Evolutionary conservation across 1,284 basidiomycete genomes (phyloP).

Genomic region (Butyriboletus appendiculatus): DNA sequence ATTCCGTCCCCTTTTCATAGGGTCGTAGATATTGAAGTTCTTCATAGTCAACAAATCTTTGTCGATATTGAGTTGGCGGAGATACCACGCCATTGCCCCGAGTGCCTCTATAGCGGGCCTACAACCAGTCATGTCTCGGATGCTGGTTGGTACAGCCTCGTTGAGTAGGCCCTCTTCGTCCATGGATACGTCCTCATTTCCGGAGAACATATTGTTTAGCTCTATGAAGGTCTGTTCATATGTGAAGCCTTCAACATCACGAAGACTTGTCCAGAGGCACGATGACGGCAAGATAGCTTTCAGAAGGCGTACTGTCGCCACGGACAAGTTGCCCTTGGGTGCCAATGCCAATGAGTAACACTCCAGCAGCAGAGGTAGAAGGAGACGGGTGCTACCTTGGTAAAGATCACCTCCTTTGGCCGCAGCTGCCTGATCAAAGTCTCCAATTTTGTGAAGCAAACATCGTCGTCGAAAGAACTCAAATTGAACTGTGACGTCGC

Average conservation of each 20-base stretch:
- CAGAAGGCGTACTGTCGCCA: conserved; percentile 77
- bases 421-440: conserved; percentile 92
- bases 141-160: conserved; percentile 67
- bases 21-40: conserved; percentile 97
- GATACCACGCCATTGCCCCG: conserved; percentile 91
- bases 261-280: conserved; percentile 87
- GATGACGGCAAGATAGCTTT: conserved; percentile 76
- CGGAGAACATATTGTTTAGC: conserved; percentile 69
- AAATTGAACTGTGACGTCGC: conserved; percentile 96
- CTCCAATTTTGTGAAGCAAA: conserved; percentile 90
- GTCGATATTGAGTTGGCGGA: conserved; percentile 91
- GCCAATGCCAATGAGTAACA: conserved; percentile 2
- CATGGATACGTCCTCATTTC: conserved; percentile 46
- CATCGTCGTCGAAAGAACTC: conserved; percentile 89
- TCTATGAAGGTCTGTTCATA: conserved; percentile 74
- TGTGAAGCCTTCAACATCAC: conserved; percentile 78
- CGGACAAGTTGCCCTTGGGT: conserved; percentile 77
- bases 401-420: conserved; percentile 92
- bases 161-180: conserved; percentile 46
- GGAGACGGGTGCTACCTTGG: conserved; percentile 61
- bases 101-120: conserved; percentile 78
- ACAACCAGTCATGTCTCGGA: conserved; percentile 69
- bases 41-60: conserved; percentile 90
- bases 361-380: neutral
- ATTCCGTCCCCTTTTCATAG: conserved; percentile 83